Evolutionary conservation across 139 green algal species (phyloP), one percentile per base, ranked within the genome.

Genomic region (Monoraphidium neglectum): DNA sequence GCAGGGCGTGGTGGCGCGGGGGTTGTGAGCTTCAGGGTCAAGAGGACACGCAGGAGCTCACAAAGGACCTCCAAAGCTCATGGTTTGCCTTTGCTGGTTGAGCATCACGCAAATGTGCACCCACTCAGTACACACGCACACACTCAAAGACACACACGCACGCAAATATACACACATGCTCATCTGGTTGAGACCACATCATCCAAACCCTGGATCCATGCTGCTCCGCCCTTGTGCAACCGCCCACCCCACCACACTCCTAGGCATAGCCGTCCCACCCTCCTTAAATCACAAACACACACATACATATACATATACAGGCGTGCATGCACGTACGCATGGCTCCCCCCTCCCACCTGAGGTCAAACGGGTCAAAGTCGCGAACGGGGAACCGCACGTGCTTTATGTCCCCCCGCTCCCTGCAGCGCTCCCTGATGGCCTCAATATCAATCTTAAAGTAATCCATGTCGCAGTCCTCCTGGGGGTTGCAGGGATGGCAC

Each of bases 341-440:
- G 51, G 21, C 51, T 59, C 16, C 51, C 16, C 51, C 16, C 78
- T 85, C 81, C 28, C 74, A 43, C 4, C 87, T 61, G 71, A 98
- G 82, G 82, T 89, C 89, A 74, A 93, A 95, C 28, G 94, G 92
- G 87, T 98, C 93, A 79, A 98, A 98, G 80, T 98, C 95, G 26
- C 87, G 77, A 60, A 95, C 87, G 62, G 83, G 84, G 47, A 88
- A 86, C 38, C 88, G 82, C 49, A 94, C 68, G 77, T 95, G 91
- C 70, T 89, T 71, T 38, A 97, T 80, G 85, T 92, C 87, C 0
- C 92, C 88, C 0, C 86, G 71, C 74, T 88, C 80, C 32, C 61
- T 59, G 68, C 76, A 89, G 36, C 88, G 86, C 4, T 76, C 81
- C 57, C 84, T 57, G 63, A 98, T 95, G 36, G 90, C 79, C 15